Base-by-base conservation (phyloP, 2,329 filamentous ascomycete genomes). In the Paraphaeosphaeria minitans region DNA sequence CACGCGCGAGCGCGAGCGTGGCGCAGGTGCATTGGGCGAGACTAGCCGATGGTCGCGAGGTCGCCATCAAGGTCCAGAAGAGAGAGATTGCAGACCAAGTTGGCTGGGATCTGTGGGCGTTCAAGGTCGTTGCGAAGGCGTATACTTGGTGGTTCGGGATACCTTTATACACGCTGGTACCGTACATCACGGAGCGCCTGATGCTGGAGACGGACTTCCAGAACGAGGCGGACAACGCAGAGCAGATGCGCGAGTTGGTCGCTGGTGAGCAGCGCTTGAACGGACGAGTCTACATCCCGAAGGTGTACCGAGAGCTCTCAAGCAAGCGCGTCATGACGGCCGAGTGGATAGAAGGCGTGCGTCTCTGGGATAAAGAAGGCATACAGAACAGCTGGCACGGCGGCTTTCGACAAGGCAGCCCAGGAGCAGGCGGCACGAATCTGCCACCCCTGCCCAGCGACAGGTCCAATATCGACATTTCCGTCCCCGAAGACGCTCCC, bases 31-130 rank as follows among this genome's bases (percentile, higher is more conserved):
- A 98, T 75, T 97, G 94, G 93, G 95, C 95, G 8, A 83, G 89
- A 60, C 77, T 98, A 57, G 79, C 87, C 3, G 94, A 98, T 78
- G 95, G 95, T 0, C 84, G 92, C 49, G 93, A 97, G 80, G 91
- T 98, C 22, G 95, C 95, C 1, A 86, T 99, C 74, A 99, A 99
- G 81, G 89, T 99, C 4, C 95, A 99, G 81, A 99, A 98, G 81
- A 86, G 89, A 52, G 94, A 97, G 82, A 98, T 99, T 73, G 88
- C 86, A 21, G 88, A 89, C 72, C 95, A 98, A 79, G 91, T 97
- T 39, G 87, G 88, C 4, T 97, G 93, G 93, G 95, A 99, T 82
- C 77, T 99, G 53, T 97, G 93, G 93, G 89, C 93, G 2, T 97
- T 97, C 82, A 93, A 93, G 85, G 89, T 93, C 12, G 90, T 97